phyloP scores from a whole-genome alignment of 2,329 filamentous ascomycete genomes.

The Ceratocystis cacaofunesta region DNA sequence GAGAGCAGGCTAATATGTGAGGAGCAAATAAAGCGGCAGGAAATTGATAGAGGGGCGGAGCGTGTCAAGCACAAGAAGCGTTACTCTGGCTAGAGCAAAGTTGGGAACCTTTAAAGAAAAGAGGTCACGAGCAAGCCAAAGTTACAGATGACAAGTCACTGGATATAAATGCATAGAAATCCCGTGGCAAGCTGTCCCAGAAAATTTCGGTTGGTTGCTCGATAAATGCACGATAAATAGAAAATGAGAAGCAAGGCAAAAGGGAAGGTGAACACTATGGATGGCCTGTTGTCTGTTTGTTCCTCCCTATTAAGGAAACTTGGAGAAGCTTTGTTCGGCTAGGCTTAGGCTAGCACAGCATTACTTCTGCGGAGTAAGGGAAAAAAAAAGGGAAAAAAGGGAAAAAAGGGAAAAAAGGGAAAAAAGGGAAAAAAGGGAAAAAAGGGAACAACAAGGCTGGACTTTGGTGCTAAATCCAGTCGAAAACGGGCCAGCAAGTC shows the following conservation, averaged over 20 bases:
- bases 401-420: neutral
- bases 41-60: neutral
- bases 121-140: neutral
- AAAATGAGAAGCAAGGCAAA: neutral
- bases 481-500: neutral
- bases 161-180: neutral
- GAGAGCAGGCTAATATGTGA: neutral
- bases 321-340: constrained; percentile 3
- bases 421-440: neutral
- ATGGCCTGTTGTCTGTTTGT: neutral
- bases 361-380: too few species aligned
- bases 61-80: neutral
- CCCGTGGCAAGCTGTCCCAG: neutral
- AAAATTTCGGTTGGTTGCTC: neutral
- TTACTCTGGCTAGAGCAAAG: neutral
- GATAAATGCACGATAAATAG: neutral
- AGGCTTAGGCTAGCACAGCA: neutral
- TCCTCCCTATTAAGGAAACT: neutral
- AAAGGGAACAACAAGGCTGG: neutral
- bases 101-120: neutral
- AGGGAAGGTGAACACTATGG: neutral
- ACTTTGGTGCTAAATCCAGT: neutral
- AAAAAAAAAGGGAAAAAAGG: too few species aligned
- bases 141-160: neutral
- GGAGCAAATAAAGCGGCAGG: neutral